A percentile compares a stretch with the other conserved stretches of the same genome.
These are phyloP conservation scores for Malus hybrid DNA, from an alignment of 331 rosid genomes.

Conservation along the genomic window DNA sequence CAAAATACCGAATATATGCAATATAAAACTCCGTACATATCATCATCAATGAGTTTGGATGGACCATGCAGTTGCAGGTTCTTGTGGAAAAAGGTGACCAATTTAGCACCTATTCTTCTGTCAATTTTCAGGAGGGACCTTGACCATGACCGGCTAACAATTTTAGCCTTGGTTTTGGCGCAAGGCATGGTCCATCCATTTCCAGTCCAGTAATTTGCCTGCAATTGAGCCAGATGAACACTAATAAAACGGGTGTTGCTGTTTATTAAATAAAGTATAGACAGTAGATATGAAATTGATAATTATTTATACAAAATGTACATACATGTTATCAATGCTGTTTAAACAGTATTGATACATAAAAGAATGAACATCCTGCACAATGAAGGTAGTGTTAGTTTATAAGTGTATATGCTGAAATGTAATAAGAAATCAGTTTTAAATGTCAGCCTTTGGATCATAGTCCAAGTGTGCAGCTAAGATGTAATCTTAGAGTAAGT, in stretches of 20 bases:
- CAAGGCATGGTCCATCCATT: not conserved
- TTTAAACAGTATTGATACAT: no score
- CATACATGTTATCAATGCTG: no score
- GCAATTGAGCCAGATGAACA: not conserved
- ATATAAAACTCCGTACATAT: not conserved
- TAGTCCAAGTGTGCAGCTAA: no score
- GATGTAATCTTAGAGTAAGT: no score
- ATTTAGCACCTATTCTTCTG: slow-evolving; percentile 6
- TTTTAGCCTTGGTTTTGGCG: not conserved
- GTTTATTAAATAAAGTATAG: no score
- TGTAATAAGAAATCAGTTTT: no score
- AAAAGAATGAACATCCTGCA: no score
- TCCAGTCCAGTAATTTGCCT: slow-evolving; percentile 5
- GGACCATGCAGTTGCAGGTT: not conserved
- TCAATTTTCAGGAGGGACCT: not conserved
- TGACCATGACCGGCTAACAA: not conserved
- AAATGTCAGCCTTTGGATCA: no score
- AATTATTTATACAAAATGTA: no score
- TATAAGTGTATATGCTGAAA: no score
- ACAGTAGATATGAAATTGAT: no score
- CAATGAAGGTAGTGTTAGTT: no score
- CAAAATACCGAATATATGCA: not conserved
- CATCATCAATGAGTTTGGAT: not conserved
- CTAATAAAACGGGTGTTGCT: not conserved
- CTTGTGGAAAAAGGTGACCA: not conserved